phyloP scores from a whole-genome alignment of 176 grass and related monocot species.

The Triticum monococcum region DNA sequence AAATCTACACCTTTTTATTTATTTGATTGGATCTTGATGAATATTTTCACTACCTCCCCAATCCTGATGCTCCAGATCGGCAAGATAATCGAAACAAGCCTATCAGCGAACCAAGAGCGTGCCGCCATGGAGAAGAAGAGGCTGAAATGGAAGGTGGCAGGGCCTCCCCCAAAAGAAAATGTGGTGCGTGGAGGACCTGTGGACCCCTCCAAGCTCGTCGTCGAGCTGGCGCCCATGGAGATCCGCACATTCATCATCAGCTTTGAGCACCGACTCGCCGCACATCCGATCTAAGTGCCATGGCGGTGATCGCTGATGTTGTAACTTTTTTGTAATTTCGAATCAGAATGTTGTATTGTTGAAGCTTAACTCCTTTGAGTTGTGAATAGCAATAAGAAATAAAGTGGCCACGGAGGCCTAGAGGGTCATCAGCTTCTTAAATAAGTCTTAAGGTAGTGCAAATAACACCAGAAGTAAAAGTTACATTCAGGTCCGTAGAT shows the following conservation, averaged over 20 bases:
- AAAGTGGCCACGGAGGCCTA: constrained; percentile 19
- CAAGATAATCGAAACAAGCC: constrained; percentile 69
- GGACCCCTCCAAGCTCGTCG: constrained; percentile 54
- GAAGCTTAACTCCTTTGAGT: background rate
- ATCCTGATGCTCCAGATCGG: constrained; percentile 38
- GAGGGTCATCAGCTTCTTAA: background rate
- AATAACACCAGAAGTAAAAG: too few relatives aligned
- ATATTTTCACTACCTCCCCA: background rate
- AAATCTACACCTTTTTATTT: background rate
- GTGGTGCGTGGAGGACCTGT: constrained; percentile 53
- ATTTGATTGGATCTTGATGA: background rate
- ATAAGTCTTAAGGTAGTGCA: background rate
- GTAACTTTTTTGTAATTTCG: background rate
- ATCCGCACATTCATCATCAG: constrained; percentile 84
- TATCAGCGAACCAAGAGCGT: constrained; percentile 89
- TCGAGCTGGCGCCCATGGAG: constrained; percentile 86
- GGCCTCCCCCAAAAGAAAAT: constrained; percentile 32
- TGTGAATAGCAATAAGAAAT: constrained; percentile 31
- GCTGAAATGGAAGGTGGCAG: constrained; percentile 77
- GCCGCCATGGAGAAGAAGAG: constrained; percentile 82
- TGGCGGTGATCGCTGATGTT: background rate
- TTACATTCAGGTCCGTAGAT: too few relatives aligned
- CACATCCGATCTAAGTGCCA: background rate
- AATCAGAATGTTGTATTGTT: constrained; percentile 3
- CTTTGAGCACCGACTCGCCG: constrained; percentile 14